Evolutionary conservation across 352 stramenopile genomes (phyloP).

Genomic region (Blastocystis sp.): DNA sequence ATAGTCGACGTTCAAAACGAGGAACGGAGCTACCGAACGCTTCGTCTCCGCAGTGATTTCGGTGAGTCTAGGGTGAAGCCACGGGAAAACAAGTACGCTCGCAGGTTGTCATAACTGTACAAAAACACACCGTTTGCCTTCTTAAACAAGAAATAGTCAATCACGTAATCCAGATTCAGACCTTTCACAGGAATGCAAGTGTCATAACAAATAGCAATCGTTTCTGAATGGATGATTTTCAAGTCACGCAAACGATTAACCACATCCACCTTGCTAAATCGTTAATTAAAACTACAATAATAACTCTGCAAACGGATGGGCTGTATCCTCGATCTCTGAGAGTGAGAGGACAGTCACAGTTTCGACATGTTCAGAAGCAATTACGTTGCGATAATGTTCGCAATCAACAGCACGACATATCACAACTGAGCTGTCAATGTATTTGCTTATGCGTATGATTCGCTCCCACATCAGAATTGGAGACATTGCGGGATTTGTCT

Average conservation of each 20-base stretch:
- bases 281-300: not conserved
- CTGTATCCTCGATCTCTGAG: not conserved
- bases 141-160: slow-evolving; percentile 10
- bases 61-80: not conserved
- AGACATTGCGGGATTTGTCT: slow-evolving; percentile 11
- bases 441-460: not conserved
- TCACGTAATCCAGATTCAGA: not conserved
- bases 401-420: not conserved
- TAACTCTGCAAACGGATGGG: not conserved
- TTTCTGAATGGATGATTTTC: not conserved
- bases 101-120: not conserved
- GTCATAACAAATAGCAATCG: not conserved
- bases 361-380: not conserved
- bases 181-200: slow-evolving; percentile 20
- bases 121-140: slow-evolving; percentile 18
- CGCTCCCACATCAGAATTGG: slow-evolving; percentile 26
- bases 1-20: not conserved
- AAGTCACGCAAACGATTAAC: not conserved
- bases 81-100: not conserved
- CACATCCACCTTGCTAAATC: not conserved
- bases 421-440: not conserved
- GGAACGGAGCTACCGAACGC: not conserved
- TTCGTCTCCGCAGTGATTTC: not conserved
- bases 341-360: not conserved
- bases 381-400: not conserved